Evolutionary conservation across 2,329 filamentous ascomycete species (phyloP).

Genomic region (Colletotrichum echinochloae): DNA sequence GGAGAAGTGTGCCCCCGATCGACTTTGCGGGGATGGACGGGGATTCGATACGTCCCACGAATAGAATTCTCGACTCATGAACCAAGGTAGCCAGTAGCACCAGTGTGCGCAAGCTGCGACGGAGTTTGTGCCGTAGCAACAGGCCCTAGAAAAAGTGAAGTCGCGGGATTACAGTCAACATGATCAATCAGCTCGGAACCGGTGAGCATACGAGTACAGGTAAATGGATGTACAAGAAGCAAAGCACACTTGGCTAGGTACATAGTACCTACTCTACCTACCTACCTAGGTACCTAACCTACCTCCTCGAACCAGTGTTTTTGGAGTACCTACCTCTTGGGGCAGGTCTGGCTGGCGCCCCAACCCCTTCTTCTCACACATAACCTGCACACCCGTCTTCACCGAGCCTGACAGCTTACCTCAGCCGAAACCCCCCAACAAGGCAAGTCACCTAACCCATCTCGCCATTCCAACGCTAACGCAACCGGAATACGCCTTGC

Average conservation of each 20-base stretch:
- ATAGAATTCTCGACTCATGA: neutral
- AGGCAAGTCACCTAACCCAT: conserved; percentile 37
- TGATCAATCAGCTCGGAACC: neutral
- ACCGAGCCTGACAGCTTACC: conserved; percentile 1
- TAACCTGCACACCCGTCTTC: neutral
- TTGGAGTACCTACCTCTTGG: neutral
- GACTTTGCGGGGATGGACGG: neutral
- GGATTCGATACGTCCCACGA: neutral
- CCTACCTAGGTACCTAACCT: too few species aligned
- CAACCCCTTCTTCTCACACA: too few species aligned
- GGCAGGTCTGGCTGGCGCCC: neutral
- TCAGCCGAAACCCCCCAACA: conserved; percentile 1
- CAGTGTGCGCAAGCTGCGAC: neutral
- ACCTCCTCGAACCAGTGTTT: neutral
- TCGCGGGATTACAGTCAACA: neutral
- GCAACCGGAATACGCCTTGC: conserved; percentile 15
- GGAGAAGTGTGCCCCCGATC: neutral
- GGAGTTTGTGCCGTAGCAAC: neutral
- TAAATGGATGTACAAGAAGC: neutral
- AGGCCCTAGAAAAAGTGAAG: neutral
- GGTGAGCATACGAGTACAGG: neutral
- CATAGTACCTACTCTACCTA: too few species aligned
- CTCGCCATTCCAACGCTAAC: conserved; percentile 19
- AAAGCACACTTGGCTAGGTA: neutral
- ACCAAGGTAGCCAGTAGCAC: neutral